Percentiles rank a stretch among this genome's conserved stretches.
Evolutionary conservation across 2,329 filamentous ascomycete species (phyloP).

Genomic region (Trichoderma breve): DNA sequence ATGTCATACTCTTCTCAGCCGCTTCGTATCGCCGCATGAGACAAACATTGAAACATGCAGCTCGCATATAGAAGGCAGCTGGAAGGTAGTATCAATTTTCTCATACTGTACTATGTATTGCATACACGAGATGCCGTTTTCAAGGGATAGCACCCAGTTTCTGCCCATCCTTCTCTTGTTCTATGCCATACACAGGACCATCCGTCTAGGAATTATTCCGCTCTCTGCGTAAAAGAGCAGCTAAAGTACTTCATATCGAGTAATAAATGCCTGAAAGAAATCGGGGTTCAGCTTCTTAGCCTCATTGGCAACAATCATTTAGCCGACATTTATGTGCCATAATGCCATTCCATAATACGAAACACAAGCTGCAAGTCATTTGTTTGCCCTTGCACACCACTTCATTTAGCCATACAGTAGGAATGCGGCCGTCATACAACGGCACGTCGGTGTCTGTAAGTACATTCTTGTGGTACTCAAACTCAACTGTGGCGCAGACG

Average conservation of each 20-base stretch:
- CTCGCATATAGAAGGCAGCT: neutral
- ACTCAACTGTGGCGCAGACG: neutral
- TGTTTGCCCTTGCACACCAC: neutral
- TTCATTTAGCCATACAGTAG: neutral
- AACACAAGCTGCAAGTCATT: neutral
- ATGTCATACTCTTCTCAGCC: slow-evolving; percentile 1
- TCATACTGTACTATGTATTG: neutral
- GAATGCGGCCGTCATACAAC: neutral
- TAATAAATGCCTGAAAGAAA: neutral
- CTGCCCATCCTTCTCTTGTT: neutral
- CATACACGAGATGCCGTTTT: neutral
- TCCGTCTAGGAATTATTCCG: neutral
- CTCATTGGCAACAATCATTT: neutral
- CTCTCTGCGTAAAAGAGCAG: neutral
- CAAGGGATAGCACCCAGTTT: neutral
- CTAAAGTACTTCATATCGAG: neutral
- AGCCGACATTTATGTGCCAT: neutral
- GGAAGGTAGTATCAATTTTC: neutral
- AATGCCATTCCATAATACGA: neutral
- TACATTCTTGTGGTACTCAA: neutral
- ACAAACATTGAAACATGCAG: neutral
- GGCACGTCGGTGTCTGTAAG: neutral
- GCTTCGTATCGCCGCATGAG: slow-evolving; percentile 2
- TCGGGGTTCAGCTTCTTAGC: neutral
- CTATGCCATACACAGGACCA: neutral